Conservation (phyloP, 371 early-diverging fungal genomes). For the Lichtheimia ornata region DNA sequence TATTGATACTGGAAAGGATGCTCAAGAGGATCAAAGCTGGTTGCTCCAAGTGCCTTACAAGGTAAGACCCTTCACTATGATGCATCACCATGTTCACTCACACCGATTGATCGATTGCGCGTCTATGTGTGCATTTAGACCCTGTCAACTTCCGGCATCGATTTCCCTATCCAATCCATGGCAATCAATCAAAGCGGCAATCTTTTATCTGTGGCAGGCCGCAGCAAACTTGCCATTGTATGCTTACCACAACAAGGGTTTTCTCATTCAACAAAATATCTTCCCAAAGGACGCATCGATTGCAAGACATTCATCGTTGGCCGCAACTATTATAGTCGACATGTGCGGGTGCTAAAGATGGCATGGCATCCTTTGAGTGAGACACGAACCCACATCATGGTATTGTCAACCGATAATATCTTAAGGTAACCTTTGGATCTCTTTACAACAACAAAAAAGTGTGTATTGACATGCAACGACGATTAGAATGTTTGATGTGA, state of each 20-base stretch:
- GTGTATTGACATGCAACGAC: too few relatives aligned
- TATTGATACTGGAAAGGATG: slow-evolving; percentile 7
- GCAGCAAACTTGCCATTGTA: slow-evolving; percentile 25
- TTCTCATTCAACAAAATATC: slow-evolving; percentile 5
- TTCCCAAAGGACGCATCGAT: slow-evolving; percentile 1
- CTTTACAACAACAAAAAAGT: too few relatives aligned
- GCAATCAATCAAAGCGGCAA: slow-evolving; percentile 30
- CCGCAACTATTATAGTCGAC: not conserved
- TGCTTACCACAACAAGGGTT: slow-evolving; percentile 36
- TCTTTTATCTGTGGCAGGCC: slow-evolving; percentile 35
- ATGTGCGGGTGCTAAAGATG: slow-evolving; percentile 23
- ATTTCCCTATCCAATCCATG: slow-evolving; percentile 34
- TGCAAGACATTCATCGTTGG: slow-evolving; percentile 20
- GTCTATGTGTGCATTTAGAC: slow-evolving; percentile 20
- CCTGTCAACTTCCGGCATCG: slow-evolving; percentile 38
- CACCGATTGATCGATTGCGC: not conserved
- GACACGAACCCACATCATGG: slow-evolving; percentile 36
- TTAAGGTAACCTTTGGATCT: slow-evolving; percentile 25
- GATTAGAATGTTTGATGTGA: slow-evolving; percentile 43
- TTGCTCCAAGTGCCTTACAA: slow-evolving; percentile 38
- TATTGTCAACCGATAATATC: slow-evolving; percentile 33
- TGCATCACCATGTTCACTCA: not conserved
- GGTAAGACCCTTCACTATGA: slow-evolving; percentile 20
- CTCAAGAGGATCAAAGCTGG: slow-evolving; percentile 19
- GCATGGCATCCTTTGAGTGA: slow-evolving; percentile 54